These are phyloP conservation scores for Penicillium occitanis DNA, from an alignment of 2,329 filamentous ascomycete genomes.

Conservation along the genomic window DNA sequence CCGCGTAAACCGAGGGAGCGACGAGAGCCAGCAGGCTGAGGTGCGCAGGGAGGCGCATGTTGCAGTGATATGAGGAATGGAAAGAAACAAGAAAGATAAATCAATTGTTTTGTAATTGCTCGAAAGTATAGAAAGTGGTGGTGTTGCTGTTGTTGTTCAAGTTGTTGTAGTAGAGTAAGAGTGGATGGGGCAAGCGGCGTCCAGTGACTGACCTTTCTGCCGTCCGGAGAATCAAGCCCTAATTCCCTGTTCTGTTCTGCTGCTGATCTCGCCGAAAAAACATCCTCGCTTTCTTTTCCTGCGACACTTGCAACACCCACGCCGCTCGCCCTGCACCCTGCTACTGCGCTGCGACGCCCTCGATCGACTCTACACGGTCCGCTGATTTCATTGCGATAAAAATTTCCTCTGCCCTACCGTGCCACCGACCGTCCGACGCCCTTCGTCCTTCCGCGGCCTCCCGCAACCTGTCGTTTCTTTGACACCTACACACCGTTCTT, in stretches of 20 bases:
- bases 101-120: not conserved
- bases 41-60: slow-evolving; percentile 40
- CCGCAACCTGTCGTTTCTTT: slow-evolving; percentile 17
- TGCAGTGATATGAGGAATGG: not conserved
- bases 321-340: slow-evolving; percentile 3
- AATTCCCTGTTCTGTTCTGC: slow-evolving; percentile 33
- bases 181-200: slow-evolving; percentile 30
- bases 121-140: not conserved
- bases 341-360: not conserved
- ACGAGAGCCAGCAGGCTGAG: slow-evolving; percentile 40
- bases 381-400: slow-evolving; percentile 5
- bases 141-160: not conserved
- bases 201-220: slow-evolving; percentile 30
- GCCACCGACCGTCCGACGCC: slow-evolving; percentile 15
- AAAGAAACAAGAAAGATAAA: not conserved
- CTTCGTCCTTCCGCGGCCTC: slow-evolving; percentile 18
- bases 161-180: not conserved
- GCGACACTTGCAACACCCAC: slow-evolving; percentile 12
- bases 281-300: slow-evolving; percentile 21
- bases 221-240: slow-evolving; percentile 36
- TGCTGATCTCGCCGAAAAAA: slow-evolving; percentile 23
- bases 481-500: slow-evolving; percentile 9
- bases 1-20: slow-evolving; percentile 44
- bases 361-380: not conserved
- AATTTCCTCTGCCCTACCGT: not conserved